A percentile compares a stretch with the other conserved stretches of the same genome.
phyloP scores from a whole-genome alignment of 192 early-diverging fungal genomes.

The Helicostylum pulchrum region DNA sequence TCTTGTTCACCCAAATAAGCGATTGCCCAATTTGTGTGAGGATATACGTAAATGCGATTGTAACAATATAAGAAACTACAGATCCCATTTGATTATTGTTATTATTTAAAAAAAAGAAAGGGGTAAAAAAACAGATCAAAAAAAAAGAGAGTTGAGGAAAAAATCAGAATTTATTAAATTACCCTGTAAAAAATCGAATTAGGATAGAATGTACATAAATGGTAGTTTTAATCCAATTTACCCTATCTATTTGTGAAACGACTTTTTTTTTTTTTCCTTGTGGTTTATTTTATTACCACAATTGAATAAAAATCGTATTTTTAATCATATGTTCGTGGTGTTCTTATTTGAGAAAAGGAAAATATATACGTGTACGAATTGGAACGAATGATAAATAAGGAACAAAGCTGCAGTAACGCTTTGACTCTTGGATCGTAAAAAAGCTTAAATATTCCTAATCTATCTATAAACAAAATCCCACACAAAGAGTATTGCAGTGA shows the following conservation, averaged over 20 bases:
- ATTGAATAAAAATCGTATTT: background rate
- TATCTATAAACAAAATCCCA: too few species aligned
- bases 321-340: too few species aligned
- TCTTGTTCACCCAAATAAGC: constrained; percentile 23
- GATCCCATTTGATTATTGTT: background rate
- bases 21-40: background rate
- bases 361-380: too few species aligned
- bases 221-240: background rate
- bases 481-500: too few species aligned
- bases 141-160: too few species aligned
- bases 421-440: too few species aligned
- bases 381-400: too few species aligned
- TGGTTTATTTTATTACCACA: background rate
- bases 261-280: background rate
- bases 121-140: background rate
- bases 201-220: background rate
- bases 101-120: too few species aligned
- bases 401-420: too few species aligned
- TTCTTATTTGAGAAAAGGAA: too few species aligned
- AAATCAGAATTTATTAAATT: background rate
- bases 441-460: too few species aligned
- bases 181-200: background rate
- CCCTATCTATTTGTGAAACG: background rate
- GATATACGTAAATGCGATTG: background rate
- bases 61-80: constrained; percentile 1